phyloP scores from a whole-genome alignment of 2,329 filamentous ascomycete genomes.

The Akanthomyces muscarius region DNA sequence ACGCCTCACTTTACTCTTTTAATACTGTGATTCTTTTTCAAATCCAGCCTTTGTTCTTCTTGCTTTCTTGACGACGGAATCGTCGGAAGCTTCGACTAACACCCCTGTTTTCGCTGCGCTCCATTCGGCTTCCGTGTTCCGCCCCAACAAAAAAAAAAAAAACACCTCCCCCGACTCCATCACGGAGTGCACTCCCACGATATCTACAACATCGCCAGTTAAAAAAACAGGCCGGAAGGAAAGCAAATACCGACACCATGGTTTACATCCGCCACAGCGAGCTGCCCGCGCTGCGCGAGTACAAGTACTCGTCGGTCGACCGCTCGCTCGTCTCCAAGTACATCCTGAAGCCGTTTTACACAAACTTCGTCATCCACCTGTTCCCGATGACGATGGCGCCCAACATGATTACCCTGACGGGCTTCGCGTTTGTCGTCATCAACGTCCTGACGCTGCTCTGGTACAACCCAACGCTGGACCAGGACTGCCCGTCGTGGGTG shows the following conservation, averaged over 20 bases:
- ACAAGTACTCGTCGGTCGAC: conserved; percentile 93
- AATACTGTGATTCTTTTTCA: no score
- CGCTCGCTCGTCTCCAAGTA: conserved; percentile 87
- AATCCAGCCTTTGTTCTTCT: no score
- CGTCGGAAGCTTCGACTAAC: background rate
- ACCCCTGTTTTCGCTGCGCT: background rate
- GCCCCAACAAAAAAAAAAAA: conserved; percentile 10
- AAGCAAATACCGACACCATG: conserved; percentile 51
- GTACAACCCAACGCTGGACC: conserved; percentile 92
- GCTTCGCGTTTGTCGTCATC: conserved; percentile 82
- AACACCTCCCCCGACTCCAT: background rate
- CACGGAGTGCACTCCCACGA: background rate
- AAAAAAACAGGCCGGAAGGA: no score
- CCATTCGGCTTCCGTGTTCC: background rate
- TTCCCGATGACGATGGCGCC: conserved; percentile 96
- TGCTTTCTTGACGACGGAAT: background rate
- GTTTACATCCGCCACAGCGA: conserved; percentile 93
- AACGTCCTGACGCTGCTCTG: conserved; percentile 91
- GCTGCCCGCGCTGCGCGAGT: conserved; percentile 82
- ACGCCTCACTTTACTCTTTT: no score
- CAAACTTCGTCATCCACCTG: conserved; percentile 84
- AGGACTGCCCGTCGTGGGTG: conserved; percentile 92
- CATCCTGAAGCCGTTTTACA: conserved; percentile 97
- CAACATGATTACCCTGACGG: conserved; percentile 81
- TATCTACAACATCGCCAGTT: background rate